phyloP scores from a whole-genome alignment of 2,329 filamentous ascomycete species.

The Aspergillus carbonarius region DNA sequence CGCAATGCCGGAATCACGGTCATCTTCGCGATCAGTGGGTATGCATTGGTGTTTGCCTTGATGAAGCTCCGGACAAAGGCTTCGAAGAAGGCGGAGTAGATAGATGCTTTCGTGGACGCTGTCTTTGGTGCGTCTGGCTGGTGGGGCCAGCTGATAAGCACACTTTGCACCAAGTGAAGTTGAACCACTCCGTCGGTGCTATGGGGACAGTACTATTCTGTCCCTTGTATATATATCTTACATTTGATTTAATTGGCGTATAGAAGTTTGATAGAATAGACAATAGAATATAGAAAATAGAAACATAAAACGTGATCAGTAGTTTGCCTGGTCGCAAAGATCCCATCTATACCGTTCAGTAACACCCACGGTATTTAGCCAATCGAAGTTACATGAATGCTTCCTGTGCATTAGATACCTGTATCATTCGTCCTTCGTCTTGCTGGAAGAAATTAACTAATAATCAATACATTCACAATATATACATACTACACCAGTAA shows the following conservation, averaged over 20 bases:
- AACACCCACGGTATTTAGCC: too few relatives aligned
- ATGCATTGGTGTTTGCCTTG: constrained; percentile 48
- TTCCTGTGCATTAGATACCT: background rate
- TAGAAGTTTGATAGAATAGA: background rate
- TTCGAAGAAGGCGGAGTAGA: constrained; percentile 36
- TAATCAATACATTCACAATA: background rate
- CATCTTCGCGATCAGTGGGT: constrained; percentile 57
- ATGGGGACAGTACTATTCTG: background rate
- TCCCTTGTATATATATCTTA: background rate
- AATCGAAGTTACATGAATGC: too few relatives aligned
- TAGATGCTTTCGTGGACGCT: too few relatives aligned
- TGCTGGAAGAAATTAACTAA: background rate
- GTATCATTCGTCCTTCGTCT: background rate
- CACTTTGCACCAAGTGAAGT: background rate
- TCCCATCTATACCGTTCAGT: too few relatives aligned
- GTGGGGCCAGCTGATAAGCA: background rate
- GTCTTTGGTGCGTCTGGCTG: background rate
- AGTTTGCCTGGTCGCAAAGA: too few relatives aligned
- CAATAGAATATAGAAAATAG: background rate
- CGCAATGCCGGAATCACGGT: constrained; percentile 62
- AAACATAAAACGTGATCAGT: background rate
- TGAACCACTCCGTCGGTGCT: background rate
- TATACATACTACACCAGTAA: too few relatives aligned
- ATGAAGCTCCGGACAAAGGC: constrained; percentile 42
- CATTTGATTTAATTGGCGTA: background rate